These are phyloP conservation scores for Terfezia claveryi DNA, from an alignment of 495 filamentous ascomycete genomes.

Conservation along the genomic window DNA sequence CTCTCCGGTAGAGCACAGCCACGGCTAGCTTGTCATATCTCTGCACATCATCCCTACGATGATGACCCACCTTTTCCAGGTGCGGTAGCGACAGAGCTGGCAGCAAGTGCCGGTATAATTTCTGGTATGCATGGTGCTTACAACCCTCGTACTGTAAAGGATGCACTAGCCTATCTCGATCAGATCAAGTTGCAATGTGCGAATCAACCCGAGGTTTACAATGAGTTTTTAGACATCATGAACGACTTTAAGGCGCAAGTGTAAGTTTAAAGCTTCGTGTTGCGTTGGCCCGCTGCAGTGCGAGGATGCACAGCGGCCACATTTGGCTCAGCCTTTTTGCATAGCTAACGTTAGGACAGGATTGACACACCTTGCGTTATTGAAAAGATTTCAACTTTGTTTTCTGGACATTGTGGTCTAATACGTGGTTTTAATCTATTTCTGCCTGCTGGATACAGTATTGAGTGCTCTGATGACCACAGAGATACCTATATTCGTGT, in stretches of 20 bases:
- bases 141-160: constrained; percentile 27
- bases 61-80: background rate
- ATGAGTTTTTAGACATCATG: constrained; percentile 96
- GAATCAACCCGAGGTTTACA: constrained; percentile 94
- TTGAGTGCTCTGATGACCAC: constrained; percentile 46
- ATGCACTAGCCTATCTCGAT: constrained; percentile 91
- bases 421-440: constrained; percentile 99
- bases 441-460: constrained; percentile 85
- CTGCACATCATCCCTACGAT: background rate
- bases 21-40: background rate
- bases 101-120: no score
- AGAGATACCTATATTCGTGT: constrained; percentile 46
- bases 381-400: constrained; percentile 80
- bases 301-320: background rate
- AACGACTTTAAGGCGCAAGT: constrained; percentile 99
- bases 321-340: background rate
- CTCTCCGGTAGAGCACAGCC: constrained; percentile 1
- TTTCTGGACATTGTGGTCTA: constrained; percentile 84
- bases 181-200: constrained; percentile 93
- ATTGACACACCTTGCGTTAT: constrained; percentile 98
- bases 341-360: constrained; percentile 21
- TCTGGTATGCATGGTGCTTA: background rate
- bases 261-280: constrained; percentile 28
- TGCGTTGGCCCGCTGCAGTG: no score
- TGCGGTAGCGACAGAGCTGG: background rate